phyloP scores from a whole-genome alignment of 2,329 filamentous ascomycete species.

The Teratosphaeria epicoccoides region DNA sequence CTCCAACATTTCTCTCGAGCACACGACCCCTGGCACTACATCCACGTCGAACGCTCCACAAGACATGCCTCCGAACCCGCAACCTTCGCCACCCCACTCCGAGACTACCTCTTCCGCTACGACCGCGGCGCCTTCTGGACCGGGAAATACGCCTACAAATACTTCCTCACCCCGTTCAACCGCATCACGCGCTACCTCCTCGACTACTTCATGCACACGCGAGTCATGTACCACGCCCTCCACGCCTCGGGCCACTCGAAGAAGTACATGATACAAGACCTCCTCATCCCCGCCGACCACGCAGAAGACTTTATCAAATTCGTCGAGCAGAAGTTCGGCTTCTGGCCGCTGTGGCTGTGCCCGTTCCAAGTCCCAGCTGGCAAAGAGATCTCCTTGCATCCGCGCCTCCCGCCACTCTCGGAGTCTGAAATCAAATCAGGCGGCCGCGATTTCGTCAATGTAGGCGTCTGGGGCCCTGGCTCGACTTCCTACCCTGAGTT shows the following conservation, averaged over 20 bases:
- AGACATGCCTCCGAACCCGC: conserved; percentile 1
- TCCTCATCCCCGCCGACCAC: conserved; percentile 46
- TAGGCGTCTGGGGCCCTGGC: conserved; percentile 71
- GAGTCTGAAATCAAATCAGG: neutral
- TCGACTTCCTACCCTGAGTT: conserved; percentile 48
- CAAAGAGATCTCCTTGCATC: conserved; percentile 15
- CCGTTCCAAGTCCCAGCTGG: conserved; percentile 28
- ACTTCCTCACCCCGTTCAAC: conserved; percentile 52
- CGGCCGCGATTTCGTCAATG: conserved; percentile 38
- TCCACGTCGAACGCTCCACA: conserved; percentile 46
- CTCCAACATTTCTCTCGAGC: conserved; percentile 44
- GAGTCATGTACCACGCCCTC: conserved; percentile 52
- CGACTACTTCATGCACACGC: conserved; percentile 50
- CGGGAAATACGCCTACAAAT: conserved; percentile 49
- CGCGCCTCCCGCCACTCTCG: neutral
- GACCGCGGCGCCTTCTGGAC: conserved; percentile 58
- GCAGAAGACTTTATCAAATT: conserved; percentile 45
- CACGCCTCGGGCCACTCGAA: conserved; percentile 47
- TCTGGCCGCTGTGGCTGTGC: conserved; percentile 52
- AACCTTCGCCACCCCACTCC: conserved; percentile 35
- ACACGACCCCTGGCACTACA: conserved; percentile 62
- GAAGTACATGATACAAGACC: conserved; percentile 52
- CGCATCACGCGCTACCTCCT: conserved; percentile 47
- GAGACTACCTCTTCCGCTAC: conserved; percentile 50
- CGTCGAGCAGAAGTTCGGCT: conserved; percentile 36